Conservation (phyloP, 2,329 filamentous ascomycete genomes). For the Cucurbitaria berberidis region DNA sequence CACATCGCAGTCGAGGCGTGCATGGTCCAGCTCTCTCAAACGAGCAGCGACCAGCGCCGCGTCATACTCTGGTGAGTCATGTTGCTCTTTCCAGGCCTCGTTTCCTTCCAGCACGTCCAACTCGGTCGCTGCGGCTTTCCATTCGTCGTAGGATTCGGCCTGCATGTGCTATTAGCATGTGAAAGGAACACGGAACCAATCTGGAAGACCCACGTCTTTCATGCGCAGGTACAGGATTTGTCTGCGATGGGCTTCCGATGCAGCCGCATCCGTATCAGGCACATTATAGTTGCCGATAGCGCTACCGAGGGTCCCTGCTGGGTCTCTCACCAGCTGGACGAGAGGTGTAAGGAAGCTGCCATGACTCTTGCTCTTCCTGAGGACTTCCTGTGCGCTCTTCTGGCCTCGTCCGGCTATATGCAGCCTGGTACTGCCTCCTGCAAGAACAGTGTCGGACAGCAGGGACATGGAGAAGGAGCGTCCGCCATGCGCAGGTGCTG, state of each 20-base stretch:
- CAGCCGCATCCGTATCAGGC: slow-evolving; percentile 8
- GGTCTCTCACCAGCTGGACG: slow-evolving; percentile 44
- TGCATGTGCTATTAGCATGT: slow-evolving; percentile 48
- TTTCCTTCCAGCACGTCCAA: slow-evolving; percentile 82
- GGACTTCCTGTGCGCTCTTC: slow-evolving; percentile 14
- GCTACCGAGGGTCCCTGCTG: slow-evolving; percentile 31
- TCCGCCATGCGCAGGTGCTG: slow-evolving; percentile 42
- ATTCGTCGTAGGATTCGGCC: slow-evolving; percentile 73
- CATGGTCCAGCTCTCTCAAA: slow-evolving; percentile 76
- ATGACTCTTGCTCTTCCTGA: slow-evolving; percentile 38
- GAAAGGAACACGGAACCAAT: slow-evolving; percentile 25
- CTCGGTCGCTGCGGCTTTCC: slow-evolving; percentile 76
- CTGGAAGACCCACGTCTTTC: slow-evolving; percentile 63
- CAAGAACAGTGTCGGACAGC: slow-evolving; percentile 44
- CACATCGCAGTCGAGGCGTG: slow-evolving; percentile 73
- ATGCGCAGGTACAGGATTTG: slow-evolving; percentile 69
- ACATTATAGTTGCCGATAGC: slow-evolving; percentile 21
- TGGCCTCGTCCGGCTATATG: slow-evolving; percentile 23
- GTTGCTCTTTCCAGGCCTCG: slow-evolving; percentile 77
- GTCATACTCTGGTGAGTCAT: slow-evolving; percentile 73
- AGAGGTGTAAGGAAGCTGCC: slow-evolving; percentile 44
- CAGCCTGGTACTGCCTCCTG: slow-evolving; percentile 39
- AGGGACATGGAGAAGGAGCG: slow-evolving; percentile 43
- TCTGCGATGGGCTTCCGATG: slow-evolving; percentile 49
- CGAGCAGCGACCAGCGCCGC: slow-evolving; percentile 70